These are phyloP conservation scores for Ophiocordyceps camponoti-rufipedis DNA, from an alignment of 2,329 filamentous ascomycete species.

Conservation along the genomic window DNA sequence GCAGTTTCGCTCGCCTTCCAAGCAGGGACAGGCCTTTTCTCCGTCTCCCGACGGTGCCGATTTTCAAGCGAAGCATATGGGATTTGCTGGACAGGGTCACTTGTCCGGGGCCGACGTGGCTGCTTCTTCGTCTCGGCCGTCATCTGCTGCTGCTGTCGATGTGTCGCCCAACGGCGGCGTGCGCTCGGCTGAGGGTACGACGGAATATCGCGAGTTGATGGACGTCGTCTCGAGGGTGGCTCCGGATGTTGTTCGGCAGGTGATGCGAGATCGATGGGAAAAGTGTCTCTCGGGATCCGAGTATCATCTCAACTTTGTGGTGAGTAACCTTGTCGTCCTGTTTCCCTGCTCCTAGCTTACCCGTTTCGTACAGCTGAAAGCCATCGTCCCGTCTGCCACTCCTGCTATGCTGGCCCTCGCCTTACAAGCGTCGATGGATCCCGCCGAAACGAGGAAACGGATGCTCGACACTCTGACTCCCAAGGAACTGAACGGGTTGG, in stretches of 20 bases:
- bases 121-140: not conserved
- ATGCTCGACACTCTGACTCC: conserved; percentile 21
- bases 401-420: conserved; percentile 17
- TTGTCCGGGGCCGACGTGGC: too few species aligned
- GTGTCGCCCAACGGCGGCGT: not conserved
- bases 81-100: too few species aligned
- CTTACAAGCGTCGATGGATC: conserved; percentile 17
- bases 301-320: conserved; percentile 33
- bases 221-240: conserved; percentile 19
- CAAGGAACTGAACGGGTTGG: conserved; percentile 25
- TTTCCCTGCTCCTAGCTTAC: not conserved
- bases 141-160: not conserved
- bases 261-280: conserved; percentile 31
- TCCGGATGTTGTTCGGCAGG: conserved; percentile 26
- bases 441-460: conserved; percentile 23
- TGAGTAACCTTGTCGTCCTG: conserved; percentile 12
- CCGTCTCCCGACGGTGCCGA: too few species aligned
- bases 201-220: conserved; percentile 8
- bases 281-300: conserved; percentile 30
- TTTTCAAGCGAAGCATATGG: too few species aligned
- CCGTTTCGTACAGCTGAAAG: conserved; percentile 24
- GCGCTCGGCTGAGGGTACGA: not conserved
- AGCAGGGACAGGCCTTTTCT: too few species aligned
- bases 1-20: too few species aligned
- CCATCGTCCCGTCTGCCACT: conserved; percentile 25